Evolutionary conservation across 2,329 filamentous ascomycete genomes (phyloP), one percentile per base, ranked within the genome.

Genomic region (Epicoccum sorghinum): DNA sequence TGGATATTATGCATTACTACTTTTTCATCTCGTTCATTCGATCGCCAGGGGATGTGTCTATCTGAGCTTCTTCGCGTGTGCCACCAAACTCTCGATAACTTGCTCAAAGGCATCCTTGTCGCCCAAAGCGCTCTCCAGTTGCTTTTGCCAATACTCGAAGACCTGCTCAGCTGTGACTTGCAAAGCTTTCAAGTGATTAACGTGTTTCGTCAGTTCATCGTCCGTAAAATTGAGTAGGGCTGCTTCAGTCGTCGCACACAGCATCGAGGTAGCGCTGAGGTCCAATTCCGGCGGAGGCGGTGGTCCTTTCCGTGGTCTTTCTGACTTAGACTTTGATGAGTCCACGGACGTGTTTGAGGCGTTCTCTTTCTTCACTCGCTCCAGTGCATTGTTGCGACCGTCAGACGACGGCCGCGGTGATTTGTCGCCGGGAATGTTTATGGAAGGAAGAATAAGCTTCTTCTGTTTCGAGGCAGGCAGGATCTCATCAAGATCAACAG

Each of bases 391-490:
- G 55, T 62, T 75, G 29, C 74, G 73, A 47, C 65, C 72, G 52
- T 78, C 75, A 4, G 73, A 72, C 0, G 73, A 75, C 0, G 66
- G 68, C 37, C 72, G 64, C 3, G 73, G 73, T 1, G 73, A 74
- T n/a, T 72, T 68, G 12, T 74, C 72, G 33, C 71, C 71, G 1
- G 70, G 62, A 25, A 74, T 69, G 55, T 72, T 67, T 42, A 95
- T 87, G 5, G 93, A 96, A 0, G 95, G 95, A 1, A 99, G 83
- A 4, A 99, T 84, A 14, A 99, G 87, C 73, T 98, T 98, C 83
- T 98, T 98, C 74, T 99, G 95, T 76, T 98, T 98, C 10, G 91
- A 96, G 0, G 93, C 93, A 0, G 95, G 95, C 7, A 99, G 84
- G 50, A 99, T 98, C 78, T 99, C 95, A 75, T 99, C 95, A 0